Evolutionary conservation across 2,329 filamentous ascomycete genomes (phyloP).

Genomic region (Arthrobotrys conoides): DNA sequence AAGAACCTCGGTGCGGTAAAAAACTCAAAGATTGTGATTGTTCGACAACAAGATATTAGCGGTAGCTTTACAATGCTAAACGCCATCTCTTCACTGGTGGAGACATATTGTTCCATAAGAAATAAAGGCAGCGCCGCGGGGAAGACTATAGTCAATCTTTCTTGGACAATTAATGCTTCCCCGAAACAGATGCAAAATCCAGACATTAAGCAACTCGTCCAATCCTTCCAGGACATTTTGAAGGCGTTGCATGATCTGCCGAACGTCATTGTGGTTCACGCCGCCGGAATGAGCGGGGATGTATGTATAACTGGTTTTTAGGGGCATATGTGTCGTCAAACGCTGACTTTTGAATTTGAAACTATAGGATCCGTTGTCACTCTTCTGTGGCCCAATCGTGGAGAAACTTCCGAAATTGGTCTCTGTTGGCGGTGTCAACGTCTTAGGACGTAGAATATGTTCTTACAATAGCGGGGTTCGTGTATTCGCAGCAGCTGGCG

Average conservation of each 20-base stretch:
- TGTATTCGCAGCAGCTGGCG: slow-evolving; percentile 24
- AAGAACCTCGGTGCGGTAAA: slow-evolving; percentile 34
- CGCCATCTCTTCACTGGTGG: background rate
- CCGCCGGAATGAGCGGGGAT: background rate
- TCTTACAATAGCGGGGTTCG: background rate
- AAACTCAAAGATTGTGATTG: slow-evolving; percentile 44
- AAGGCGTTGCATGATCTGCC: slow-evolving; percentile 25
- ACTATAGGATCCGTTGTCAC: background rate
- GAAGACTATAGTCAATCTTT: slow-evolving; percentile 33
- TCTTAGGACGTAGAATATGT: background rate
- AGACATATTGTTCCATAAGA: slow-evolving; percentile 28
- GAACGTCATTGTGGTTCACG: slow-evolving; percentile 28
- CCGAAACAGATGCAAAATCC: background rate
- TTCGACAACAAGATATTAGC: slow-evolving; percentile 20
- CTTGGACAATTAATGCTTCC: background rate
- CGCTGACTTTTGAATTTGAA: background rate
- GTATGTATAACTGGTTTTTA: slow-evolving; percentile 10
- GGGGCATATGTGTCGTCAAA: too few species aligned
- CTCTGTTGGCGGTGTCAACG: slow-evolving; percentile 35
- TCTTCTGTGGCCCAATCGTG: background rate
- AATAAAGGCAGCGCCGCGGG: background rate
- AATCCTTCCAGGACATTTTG: background rate
- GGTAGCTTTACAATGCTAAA: slow-evolving; percentile 33
- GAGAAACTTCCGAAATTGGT: slow-evolving; percentile 23
- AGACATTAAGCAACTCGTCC: background rate